Evolutionary conservation across 2,329 filamentous ascomycete genomes (phyloP), one percentile per base, ranked within the genome.

Genomic region (Aspergillus flavus): DNA sequence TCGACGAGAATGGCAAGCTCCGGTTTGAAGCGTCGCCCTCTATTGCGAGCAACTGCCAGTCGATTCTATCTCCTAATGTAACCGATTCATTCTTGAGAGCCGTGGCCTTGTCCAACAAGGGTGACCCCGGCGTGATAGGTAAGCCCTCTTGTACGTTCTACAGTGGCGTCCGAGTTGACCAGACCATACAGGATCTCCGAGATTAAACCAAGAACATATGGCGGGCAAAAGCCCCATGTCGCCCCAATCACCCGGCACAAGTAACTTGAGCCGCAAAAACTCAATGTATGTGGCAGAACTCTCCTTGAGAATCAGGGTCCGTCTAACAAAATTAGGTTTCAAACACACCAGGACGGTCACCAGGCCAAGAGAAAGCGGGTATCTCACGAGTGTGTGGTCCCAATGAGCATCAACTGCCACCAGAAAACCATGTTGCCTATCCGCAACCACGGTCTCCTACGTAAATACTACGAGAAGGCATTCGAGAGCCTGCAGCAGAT

Each of bases 401-500:
- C 67, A 6, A 67, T 69, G 60, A 71, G 65, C 53, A 70, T 73
- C 55, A 68, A 65, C 41, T 65, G 66, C 48, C 66, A 69, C 30
- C 71, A 73, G 54, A 72, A 64, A 43, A 67, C 67, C 7, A 63
- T 67, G 48, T 68, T 76, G 23, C 71, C 69, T 3, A 57, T 75
- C 16, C 62, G 64, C 26, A 71, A 76, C 23, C 64, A 61, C 30
- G 60, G 63, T 10, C 60, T 75, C 10, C 57, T 75, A 16, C 70
- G 72, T 30, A 64, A 64, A 23, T 77, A 76, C 61, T 77, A 77
- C 46, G 72, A 75, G 57, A 75, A 73, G 36, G 68, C 72, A 1
- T 77, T 76, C 36, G 69, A 75, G 19, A 72, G 72, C 21, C 62
- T 77, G 23, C 74, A 77, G 57, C 75, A 77, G 66, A 73, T 72